phyloP scores from a whole-genome alignment of 164 flowering plant genomes.

The Paratinospora sagittata region DNA sequence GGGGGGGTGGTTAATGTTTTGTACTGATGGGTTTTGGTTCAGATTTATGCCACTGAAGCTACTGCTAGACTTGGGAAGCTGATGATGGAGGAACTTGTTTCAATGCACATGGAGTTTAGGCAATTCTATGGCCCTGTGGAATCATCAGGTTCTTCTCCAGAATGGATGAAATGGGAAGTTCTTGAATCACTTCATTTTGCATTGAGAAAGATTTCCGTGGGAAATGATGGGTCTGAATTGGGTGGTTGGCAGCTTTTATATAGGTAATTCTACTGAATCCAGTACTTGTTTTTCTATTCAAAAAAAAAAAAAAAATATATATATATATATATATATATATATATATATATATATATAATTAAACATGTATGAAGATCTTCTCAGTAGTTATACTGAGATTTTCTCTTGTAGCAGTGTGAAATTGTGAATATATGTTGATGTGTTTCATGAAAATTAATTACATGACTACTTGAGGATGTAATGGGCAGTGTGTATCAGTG shows the following conservation, averaged over 20 bases:
- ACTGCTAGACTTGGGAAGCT: constrained; percentile 62
- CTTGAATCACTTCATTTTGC: constrained; percentile 49
- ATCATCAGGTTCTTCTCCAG: constrained; percentile 34
- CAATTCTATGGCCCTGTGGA: constrained; percentile 71
- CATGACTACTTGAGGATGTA: not conserved
- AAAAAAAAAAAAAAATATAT: not conserved
- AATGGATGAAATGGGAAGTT: constrained; percentile 70
- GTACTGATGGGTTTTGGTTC: constrained; percentile 6
- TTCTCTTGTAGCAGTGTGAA: not conserved
- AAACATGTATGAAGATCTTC: not conserved
- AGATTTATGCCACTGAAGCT: constrained; percentile 87
- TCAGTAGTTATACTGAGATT: too few species aligned
- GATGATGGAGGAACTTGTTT: constrained; percentile 83
- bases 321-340: too few species aligned
- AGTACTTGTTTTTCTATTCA: not conserved
- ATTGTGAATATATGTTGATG: too few species aligned
- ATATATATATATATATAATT: too few species aligned
- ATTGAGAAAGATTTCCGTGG: constrained; percentile 45
- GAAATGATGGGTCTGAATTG: constrained; percentile 48
- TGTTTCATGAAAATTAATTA: not conserved
- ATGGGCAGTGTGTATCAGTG: constrained; percentile 43
- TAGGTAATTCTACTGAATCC: constrained; percentile 39
- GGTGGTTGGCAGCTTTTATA: constrained; percentile 77
- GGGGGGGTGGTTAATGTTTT: not conserved
- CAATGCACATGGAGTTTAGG: constrained; percentile 65